Percentiles rank a stretch among this genome's conserved stretches.
Conservation (phyloP, 495 filamentous ascomycete genomes). For the Penicillium canescens region DNA sequence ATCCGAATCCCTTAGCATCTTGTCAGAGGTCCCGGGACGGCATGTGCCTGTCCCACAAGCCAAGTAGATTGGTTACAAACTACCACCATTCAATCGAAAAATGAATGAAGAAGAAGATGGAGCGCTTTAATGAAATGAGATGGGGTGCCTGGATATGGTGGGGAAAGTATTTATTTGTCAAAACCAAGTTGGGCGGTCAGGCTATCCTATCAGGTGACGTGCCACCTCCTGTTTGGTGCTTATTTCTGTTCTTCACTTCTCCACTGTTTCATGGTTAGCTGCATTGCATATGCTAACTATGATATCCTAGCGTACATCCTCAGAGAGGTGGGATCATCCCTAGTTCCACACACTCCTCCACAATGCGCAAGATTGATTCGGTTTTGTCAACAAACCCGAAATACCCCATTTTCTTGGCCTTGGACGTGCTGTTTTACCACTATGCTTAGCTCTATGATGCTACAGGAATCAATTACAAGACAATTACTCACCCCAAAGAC, state of each 20-base stretch:
- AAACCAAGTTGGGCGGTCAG: constrained; percentile 14
- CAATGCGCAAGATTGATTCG: constrained; percentile 34
- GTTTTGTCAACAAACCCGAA: constrained; percentile 41
- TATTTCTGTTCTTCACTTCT: not conserved
- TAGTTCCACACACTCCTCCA: constrained; percentile 30
- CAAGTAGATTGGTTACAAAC: not conserved
- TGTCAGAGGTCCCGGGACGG: constrained; percentile 19
- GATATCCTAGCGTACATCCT: not conserved
- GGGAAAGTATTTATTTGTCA: constrained; percentile 21
- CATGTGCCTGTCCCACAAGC: constrained; percentile 24
- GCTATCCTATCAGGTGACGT: constrained; percentile 13
- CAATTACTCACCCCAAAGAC: not conserved
- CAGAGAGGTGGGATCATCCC: constrained; percentile 35
- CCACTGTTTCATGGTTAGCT: not conserved
- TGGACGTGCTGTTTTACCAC: constrained; percentile 29
- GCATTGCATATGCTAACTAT: no score
- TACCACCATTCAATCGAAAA: constrained; percentile 13
- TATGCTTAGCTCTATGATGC: no score
- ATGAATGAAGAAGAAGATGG: not conserved
- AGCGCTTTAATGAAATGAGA: not conserved
- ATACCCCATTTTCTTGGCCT: constrained; percentile 39
- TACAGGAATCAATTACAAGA: no score
- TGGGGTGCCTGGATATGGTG: not conserved
- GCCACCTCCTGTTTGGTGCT: not conserved
- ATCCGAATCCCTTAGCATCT: constrained; percentile 43